Conservation (phyloP, 805 yeast genomes). For the Starmerella floricola region DNA sequence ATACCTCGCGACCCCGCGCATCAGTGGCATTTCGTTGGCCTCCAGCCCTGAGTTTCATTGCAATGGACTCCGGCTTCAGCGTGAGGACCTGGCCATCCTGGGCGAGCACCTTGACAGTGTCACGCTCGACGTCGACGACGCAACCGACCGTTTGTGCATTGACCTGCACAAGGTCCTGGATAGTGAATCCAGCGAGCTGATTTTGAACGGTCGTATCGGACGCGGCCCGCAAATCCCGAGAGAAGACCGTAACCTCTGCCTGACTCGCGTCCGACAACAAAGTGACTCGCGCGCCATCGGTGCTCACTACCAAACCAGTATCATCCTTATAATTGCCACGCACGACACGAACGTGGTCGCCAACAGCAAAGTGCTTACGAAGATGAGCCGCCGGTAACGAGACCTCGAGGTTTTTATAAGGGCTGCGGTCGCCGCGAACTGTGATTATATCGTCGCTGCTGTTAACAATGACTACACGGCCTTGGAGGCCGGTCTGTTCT, state of each 20-base stretch:
- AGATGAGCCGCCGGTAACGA: conserved; percentile 74
- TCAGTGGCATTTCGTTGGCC: conserved; percentile 80
- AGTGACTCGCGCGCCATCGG: conserved; percentile 67
- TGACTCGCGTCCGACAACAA: conserved; percentile 79
- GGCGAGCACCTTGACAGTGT: conserved; percentile 63
- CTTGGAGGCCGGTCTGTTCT: conserved; percentile 83
- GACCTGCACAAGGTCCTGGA: conserved; percentile 81
- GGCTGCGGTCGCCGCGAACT: conserved; percentile 37
- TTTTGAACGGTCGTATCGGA: conserved; percentile 74
- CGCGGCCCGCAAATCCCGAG: conserved; percentile 81
- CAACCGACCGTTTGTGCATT: conserved; percentile 82
- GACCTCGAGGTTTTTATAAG: conserved; percentile 44
- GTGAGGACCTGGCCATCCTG: conserved; percentile 67
- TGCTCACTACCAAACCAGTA: conserved; percentile 82
- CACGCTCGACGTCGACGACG: conserved; percentile 80
- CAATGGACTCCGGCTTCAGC: conserved; percentile 70
- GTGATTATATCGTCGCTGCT: conserved; percentile 43
- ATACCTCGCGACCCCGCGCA: conserved; percentile 67
- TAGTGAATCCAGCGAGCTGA: conserved; percentile 62
- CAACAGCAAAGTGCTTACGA: conserved; percentile 74
- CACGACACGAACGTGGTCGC: conserved; percentile 89
- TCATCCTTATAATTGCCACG: conserved; percentile 88
- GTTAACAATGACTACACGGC: conserved; percentile 32
- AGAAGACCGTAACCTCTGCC: conserved; percentile 82
- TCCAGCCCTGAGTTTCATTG: conserved; percentile 46